Base-by-base conservation (phyloP, 139 green algal species). In the Yamagishiella unicocca region DNA sequence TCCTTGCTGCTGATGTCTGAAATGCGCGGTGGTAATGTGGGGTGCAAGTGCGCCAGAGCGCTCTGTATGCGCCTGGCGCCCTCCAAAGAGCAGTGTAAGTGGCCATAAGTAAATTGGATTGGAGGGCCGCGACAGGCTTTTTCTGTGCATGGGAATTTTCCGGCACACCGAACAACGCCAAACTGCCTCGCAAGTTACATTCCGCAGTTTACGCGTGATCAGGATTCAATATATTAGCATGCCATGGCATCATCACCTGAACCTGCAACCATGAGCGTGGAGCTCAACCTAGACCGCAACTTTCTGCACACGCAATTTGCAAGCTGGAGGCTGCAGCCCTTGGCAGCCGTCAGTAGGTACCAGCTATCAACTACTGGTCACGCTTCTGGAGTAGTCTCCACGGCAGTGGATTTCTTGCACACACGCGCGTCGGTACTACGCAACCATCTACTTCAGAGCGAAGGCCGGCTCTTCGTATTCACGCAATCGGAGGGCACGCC, bases 371-470 rank as follows among this genome's bases (percentile, higher is more conserved):
- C 42, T 0, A 33, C 62, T 9, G 79, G 79, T 42, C 79, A 75
- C 5, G 61, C 79, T 9, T 62, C 61, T 0, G 79, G 42, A 1
- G 31, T 85, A 6, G 61, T 27, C 1, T 37, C 40, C 10, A 85
- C 61, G 22, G 42, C 79, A 9, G 29, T 85, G 24, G 90, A 90
- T 37, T 93, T 87, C n/a, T 21, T 89, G 38, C 90, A 89, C 83
- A 93, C 87, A 4, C 78, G 62, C 10, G 83, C 90, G 8, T 83
- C 87, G 19, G 87, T 89, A 19, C 72, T 90, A 54, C 87, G 78
- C 2, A 93, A 93, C 90, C 90, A 91, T 61, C 38, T 93, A 17
- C 21, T 90, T 7, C 43, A 82, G 61, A 91, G 87, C 55, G 75
- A 77, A 29, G 86, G 87, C 50, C 76, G 83, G 10, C 55, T 89